Evolutionary conservation across 176 grass and related monocot genomes (phyloP).

Genomic region (Avena eriantha): DNA sequence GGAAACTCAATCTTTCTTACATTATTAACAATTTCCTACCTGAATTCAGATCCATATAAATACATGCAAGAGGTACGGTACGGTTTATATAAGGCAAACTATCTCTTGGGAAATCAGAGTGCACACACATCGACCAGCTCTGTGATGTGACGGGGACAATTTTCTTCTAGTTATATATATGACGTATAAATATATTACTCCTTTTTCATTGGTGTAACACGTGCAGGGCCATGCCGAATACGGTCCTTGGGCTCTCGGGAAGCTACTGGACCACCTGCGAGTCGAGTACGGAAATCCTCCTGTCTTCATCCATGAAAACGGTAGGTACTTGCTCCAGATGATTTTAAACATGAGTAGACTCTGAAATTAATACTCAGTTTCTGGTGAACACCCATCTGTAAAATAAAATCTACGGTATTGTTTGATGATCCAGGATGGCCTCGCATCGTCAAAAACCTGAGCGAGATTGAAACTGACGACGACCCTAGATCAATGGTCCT

Average conservation of each 20-base stretch:
- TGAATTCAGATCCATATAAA: too few relatives aligned
- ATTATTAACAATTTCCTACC: background rate
- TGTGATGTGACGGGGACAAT: background rate
- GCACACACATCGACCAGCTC: too few relatives aligned
- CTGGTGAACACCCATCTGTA: too few relatives aligned
- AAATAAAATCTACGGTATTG: too few relatives aligned
- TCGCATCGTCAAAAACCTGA: background rate
- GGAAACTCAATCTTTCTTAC: background rate
- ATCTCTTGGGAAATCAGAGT: too few relatives aligned
- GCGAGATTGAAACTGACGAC: conserved; percentile 38
- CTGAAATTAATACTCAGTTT: too few relatives aligned
- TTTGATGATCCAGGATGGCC: conserved; percentile 8
- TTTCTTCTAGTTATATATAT: background rate
- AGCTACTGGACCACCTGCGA: conserved; percentile 68
- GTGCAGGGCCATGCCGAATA: conserved; percentile 4
- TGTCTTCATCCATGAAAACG: conserved; percentile 76
- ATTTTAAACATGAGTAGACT: background rate
- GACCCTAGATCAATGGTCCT: conserved; percentile 16
- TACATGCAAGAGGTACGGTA: too few relatives aligned
- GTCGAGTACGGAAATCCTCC: conserved; percentile 68
- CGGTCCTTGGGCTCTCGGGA: conserved; percentile 65
- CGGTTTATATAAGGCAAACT: too few relatives aligned
- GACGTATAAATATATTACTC: too few relatives aligned
- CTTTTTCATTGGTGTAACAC: background rate
- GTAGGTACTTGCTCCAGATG: conserved; percentile 12